phyloP scores from a whole-genome alignment of 2,329 filamentous ascomycete species.

The Microdochium nivale region DNA sequence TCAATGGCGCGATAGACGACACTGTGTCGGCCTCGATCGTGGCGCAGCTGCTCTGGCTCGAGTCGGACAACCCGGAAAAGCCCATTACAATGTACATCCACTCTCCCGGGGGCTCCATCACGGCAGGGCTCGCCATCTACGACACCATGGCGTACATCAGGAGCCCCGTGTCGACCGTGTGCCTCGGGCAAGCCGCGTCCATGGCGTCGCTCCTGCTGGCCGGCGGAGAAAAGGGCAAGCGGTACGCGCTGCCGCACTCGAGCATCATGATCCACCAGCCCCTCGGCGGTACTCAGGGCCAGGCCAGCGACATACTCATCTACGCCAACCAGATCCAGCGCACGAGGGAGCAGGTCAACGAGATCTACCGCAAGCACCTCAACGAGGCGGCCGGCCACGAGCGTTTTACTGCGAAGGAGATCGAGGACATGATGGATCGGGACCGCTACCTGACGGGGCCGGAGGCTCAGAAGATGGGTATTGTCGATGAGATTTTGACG shows the following conservation, averaged over 20 bases:
- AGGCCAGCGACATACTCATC: conserved; percentile 79
- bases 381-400: conserved; percentile 68
- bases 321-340: conserved; percentile 95
- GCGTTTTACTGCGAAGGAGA: conserved; percentile 69
- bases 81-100: conserved; percentile 98
- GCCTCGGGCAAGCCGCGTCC: conserved; percentile 85
- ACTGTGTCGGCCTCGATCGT: conserved; percentile 88
- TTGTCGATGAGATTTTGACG: conserved; percentile 82
- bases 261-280: conserved; percentile 98
- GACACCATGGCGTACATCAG: conserved; percentile 98
- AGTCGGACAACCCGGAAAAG: conserved; percentile 91
- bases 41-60: conserved; percentile 92
- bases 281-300: conserved; percentile 60
- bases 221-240: conserved; percentile 75
- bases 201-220: conserved; percentile 89
- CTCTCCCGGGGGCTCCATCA: conserved; percentile 87
- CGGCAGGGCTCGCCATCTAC: conserved; percentile 84
- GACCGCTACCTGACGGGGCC: conserved; percentile 89
- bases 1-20: conserved; percentile 89
- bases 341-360: conserved; percentile 76
- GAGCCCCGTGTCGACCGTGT: conserved; percentile 88
- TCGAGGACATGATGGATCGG: conserved; percentile 93
- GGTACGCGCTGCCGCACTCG: conserved; percentile 85
- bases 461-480: conserved; percentile 82
- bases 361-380: conserved; percentile 81